These are phyloP conservation scores for Saposhnikovia divaricata DNA, from an alignment of 129 eudicot species.

Conservation along the genomic window DNA sequence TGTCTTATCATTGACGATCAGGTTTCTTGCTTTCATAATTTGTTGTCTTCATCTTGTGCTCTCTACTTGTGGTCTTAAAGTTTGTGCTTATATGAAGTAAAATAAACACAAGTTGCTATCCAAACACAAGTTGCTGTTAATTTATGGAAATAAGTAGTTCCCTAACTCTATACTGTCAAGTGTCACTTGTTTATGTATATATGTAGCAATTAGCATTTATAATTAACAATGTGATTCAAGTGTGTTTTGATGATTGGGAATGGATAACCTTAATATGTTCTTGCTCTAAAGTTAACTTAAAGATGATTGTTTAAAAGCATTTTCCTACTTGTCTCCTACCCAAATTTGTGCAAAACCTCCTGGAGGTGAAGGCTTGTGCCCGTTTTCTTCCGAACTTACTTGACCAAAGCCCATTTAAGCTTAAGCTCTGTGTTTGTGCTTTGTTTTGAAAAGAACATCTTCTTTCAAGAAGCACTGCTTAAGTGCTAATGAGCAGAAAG, in stretches of 20 bases:
- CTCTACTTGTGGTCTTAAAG: not conserved
- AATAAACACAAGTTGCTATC: not conserved
- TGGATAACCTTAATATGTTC: not conserved
- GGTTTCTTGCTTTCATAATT: not conserved
- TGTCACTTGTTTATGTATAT: not conserved
- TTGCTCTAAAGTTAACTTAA: not conserved
- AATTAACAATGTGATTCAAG: not conserved
- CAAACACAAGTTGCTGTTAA: not conserved
- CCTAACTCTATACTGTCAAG: not conserved
- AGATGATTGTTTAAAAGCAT: not conserved
- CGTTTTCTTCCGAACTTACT: not conserved
- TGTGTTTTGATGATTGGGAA: not conserved
- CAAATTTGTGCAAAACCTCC: not conserved
- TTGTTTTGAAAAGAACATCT: not conserved
- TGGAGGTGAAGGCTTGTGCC: not conserved
- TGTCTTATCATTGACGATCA: conserved; percentile 26
- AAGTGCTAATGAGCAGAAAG: not conserved
- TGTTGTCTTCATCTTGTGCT: not conserved
- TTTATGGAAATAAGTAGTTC: not conserved
- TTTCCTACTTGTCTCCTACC: not conserved
- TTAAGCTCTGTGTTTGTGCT: not conserved
- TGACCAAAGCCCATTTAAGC: not conserved
- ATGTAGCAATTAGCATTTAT: not conserved
- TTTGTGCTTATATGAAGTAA: not conserved
- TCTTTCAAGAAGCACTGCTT: not conserved